A percentile compares a stretch with the other conserved stretches of the same genome.
These are phyloP conservation scores for Lachnellula suecica DNA, from an alignment of 2,329 filamentous ascomycete genomes.

Conservation along the genomic window DNA sequence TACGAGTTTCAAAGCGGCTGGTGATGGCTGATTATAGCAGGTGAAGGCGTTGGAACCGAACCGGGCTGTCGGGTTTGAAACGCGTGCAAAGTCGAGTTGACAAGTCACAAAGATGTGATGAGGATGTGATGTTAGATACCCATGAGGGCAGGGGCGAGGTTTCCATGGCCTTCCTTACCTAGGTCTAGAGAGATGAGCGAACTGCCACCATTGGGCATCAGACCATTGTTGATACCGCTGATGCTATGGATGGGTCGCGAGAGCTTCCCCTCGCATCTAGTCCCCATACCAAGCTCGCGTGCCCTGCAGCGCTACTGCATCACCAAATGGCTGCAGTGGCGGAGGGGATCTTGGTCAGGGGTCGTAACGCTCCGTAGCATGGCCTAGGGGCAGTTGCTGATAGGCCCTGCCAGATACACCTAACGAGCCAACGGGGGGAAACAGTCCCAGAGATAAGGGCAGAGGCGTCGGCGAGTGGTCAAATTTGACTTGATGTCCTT, in stretches of 20 bases:
- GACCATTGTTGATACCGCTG: not conserved
- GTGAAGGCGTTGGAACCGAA: not conserved
- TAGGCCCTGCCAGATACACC: not conserved
- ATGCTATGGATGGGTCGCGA: not conserved
- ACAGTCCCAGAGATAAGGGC: not conserved
- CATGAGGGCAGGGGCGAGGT: not conserved
- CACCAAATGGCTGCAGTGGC: not conserved
- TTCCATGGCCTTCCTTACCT: no score
- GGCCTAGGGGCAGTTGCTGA: not conserved
- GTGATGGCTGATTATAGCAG: not conserved
- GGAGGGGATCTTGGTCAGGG: not conserved
- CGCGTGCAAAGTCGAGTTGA: not conserved
- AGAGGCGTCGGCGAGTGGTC: not conserved
- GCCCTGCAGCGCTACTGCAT: not conserved
- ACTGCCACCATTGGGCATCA: not conserved
- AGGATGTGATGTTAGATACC: not conserved
- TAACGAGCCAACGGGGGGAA: not conserved
- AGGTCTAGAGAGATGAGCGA: not conserved
- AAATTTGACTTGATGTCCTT: not conserved
- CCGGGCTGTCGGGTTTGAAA: not conserved
- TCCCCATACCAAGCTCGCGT: not conserved
- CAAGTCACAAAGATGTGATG: not conserved
- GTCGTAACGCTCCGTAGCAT: not conserved
- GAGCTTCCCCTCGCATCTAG: not conserved
- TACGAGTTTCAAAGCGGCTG: not conserved